phyloP scores from a whole-genome alignment of 2,329 filamentous ascomycete genomes.

The Trichothecium sympodiale region DNA sequence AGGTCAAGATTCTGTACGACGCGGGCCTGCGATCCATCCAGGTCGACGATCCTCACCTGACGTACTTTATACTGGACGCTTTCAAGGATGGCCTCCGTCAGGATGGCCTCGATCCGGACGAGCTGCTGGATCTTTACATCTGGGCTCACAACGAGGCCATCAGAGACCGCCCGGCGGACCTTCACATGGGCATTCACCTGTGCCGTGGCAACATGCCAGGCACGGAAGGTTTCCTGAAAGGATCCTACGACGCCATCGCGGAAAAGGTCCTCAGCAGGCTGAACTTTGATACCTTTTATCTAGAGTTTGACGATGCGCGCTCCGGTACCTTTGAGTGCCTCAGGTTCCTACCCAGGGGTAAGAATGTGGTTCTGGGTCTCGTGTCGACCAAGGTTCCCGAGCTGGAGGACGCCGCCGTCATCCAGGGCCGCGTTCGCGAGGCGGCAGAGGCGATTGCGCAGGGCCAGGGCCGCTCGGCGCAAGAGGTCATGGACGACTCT shows the following conservation, averaged over 20 bases:
- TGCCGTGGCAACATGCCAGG: constrained; percentile 57
- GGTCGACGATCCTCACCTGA: constrained; percentile 44
- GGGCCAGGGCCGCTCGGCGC: constrained; percentile 47
- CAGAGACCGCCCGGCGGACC: constrained; percentile 47
- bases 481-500: constrained; percentile 56
- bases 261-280: constrained; percentile 50
- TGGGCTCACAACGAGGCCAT: constrained; percentile 63
- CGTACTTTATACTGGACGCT: constrained; percentile 49
- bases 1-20: constrained; percentile 36
- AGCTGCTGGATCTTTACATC: constrained; percentile 63
- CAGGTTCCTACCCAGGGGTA: constrained; percentile 42
- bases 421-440: constrained; percentile 43
- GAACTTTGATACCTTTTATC: constrained; percentile 52
- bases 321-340: constrained; percentile 54
- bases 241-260: constrained; percentile 53
- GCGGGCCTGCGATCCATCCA: constrained; percentile 37
- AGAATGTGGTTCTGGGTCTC: constrained; percentile 51
- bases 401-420: constrained; percentile 48
- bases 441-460: constrained; percentile 57
- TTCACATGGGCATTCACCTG: constrained; percentile 65
- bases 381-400: constrained; percentile 49
- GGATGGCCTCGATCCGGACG: constrained; percentile 37
- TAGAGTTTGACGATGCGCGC: constrained; percentile 53
- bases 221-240: constrained; percentile 51
- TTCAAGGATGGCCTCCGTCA: constrained; percentile 45